phyloP scores from a whole-genome alignment of 257 asterid species.

The Euphrasia confusa region DNA sequence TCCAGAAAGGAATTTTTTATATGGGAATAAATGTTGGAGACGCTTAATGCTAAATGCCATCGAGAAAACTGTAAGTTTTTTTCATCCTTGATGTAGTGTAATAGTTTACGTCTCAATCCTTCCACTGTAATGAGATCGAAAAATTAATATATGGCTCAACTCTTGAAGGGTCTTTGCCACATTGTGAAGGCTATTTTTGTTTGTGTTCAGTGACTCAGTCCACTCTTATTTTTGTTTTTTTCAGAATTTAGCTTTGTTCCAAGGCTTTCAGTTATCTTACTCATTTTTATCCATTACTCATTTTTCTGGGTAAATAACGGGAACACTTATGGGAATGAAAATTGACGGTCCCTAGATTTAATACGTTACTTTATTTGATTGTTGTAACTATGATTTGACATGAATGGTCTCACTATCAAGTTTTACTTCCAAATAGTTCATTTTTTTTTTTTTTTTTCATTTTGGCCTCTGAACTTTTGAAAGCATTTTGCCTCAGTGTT shows the following conservation, averaged over 20 bases:
- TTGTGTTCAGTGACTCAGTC: constrained; percentile 6
- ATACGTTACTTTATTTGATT: background rate
- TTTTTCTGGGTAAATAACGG: background rate
- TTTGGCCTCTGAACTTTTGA: constrained; percentile 8
- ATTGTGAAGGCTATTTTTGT: constrained; percentile 6
- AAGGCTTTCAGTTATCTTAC: background rate
- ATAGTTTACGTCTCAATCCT: constrained; percentile 4
- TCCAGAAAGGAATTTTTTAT: constrained; percentile 69
- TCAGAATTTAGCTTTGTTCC: constrained; percentile 1
- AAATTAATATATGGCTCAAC: constrained; percentile 16
- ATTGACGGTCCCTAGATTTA: background rate
- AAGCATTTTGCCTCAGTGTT: background rate
- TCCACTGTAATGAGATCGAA: background rate
- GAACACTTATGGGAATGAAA: background rate
- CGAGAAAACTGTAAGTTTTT: constrained; percentile 58
- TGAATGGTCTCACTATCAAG: background rate
- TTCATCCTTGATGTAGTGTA: constrained; percentile 14
- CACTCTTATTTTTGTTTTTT: constrained; percentile 13
- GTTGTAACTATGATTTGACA: background rate
- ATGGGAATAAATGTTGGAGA: constrained; percentile 75
- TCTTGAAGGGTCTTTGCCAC: constrained; percentile 14
- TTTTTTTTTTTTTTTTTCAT: background rate
- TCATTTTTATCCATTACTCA: background rate
- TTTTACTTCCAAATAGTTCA: background rate
- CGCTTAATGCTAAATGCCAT: constrained; percentile 56